A percentile compares a stretch with the other conserved stretches of the same genome.
These are phyloP conservation scores for Leishmania mexicana DNA, from an alignment of 208 protist genomes.

Conservation along the genomic window DNA sequence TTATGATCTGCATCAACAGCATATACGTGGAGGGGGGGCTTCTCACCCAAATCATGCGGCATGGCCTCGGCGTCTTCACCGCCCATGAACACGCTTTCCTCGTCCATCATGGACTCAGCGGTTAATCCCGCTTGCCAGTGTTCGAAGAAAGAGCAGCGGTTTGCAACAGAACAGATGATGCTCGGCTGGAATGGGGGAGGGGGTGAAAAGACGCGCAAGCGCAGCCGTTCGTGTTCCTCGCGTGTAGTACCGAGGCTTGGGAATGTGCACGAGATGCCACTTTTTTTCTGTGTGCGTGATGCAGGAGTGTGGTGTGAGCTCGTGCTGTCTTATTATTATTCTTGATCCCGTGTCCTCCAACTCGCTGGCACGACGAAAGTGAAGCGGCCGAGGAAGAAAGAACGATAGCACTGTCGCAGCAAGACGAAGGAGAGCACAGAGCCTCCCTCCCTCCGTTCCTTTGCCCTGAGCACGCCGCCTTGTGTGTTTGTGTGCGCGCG, in stretches of 20 bases:
- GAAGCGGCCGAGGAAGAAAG: too few relatives aligned
- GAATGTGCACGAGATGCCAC: neutral
- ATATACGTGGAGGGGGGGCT: slow-evolving; percentile 17
- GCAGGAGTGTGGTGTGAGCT: neutral
- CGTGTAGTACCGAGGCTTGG: neutral
- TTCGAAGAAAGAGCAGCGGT: neutral
- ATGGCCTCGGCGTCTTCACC: slow-evolving; percentile 5
- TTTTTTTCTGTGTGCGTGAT: neutral
- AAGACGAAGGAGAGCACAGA: neutral
- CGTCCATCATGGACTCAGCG: slow-evolving; percentile 27
- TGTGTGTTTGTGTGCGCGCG: neutral
- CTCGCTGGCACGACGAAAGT: neutral
- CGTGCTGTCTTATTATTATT: neutral
- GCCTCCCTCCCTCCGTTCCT: neutral
- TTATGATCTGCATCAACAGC: neutral
- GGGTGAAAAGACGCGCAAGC: neutral
- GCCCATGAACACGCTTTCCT: slow-evolving; percentile 29
- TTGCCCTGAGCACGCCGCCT: neutral
- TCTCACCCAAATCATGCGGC: slow-evolving; percentile 11
- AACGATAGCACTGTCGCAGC: neutral
- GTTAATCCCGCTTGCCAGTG: neutral
- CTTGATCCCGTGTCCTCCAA: neutral
- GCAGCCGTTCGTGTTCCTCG: neutral
- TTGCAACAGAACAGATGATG: neutral
- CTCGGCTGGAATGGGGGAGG: too few relatives aligned